A percentile compares a stretch with the other conserved stretches of the same genome.
Evolutionary conservation across 2,329 filamentous ascomycete species (phyloP).

Genomic region (Cadophora luteo-olivacea): DNA sequence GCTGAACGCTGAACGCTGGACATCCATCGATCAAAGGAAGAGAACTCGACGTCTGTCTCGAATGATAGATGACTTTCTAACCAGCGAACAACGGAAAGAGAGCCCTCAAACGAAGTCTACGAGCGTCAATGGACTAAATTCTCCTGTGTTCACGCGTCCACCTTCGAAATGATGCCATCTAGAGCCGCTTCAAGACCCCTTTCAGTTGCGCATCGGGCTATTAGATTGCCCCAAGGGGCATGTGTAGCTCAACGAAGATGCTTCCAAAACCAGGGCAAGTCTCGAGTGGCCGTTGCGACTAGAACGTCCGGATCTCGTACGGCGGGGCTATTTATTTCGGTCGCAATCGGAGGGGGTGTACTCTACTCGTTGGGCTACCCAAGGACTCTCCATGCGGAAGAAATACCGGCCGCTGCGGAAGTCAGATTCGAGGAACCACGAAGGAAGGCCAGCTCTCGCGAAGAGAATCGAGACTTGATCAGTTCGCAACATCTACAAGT

Average conservation of each 20-base stretch:
- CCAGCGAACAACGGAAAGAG: too few species aligned
- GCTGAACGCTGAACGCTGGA: too few species aligned
- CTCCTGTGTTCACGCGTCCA: not conserved
- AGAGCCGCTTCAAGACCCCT: conserved; percentile 25
- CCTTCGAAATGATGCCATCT: conserved; percentile 35
- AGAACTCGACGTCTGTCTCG: too few species aligned
- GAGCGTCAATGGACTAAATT: conserved; percentile 8
- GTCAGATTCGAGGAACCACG: conserved; percentile 73
- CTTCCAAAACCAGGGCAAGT: conserved; percentile 29
- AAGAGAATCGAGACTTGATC: conserved; percentile 77
- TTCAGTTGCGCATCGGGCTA: conserved; percentile 30
- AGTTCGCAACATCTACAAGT: conserved; percentile 90
- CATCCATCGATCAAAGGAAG: too few species aligned
- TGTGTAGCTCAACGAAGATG: conserved; percentile 32
- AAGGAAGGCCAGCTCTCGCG: conserved; percentile 63
- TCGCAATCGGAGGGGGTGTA: conserved; percentile 35
- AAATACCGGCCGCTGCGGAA: conserved; percentile 51
- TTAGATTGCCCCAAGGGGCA: conserved; percentile 24
- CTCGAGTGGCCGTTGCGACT: conserved; percentile 27
- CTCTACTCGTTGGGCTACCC: conserved; percentile 40
- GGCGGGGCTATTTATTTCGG: conserved; percentile 34
- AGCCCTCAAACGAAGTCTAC: not conserved
- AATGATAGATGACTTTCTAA: too few species aligned
- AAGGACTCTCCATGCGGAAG: conserved; percentile 39
- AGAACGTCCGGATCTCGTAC: conserved; percentile 23